Conservation (phyloP, 2,329 filamentous ascomycete genomes). For the Colletotrichum cereale region DNA sequence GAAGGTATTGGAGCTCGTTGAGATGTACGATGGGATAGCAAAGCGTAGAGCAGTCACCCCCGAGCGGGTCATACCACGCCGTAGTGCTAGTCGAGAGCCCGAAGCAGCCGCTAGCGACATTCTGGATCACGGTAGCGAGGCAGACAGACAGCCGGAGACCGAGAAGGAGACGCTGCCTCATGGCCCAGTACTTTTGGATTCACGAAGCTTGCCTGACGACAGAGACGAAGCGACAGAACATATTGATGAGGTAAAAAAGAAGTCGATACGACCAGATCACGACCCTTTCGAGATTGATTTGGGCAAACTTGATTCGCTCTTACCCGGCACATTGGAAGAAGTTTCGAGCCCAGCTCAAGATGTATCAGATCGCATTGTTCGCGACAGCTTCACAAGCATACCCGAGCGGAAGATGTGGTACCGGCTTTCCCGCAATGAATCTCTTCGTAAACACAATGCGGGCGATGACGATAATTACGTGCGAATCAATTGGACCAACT, state of each 20-base stretch:
- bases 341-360: conserved; percentile 42
- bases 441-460: conserved; percentile 66
- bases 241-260: neutral
- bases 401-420: conserved; percentile 76
- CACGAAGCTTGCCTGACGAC: neutral
- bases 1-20: conserved; percentile 65
- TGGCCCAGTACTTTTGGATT: neutral
- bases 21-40: conserved; percentile 62
- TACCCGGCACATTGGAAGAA: conserved; percentile 45
- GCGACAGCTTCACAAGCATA: conserved; percentile 65
- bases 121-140: neutral
- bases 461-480: conserved; percentile 72
- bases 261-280: conserved; percentile 26
- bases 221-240: neutral
- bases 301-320: conserved; percentile 51
- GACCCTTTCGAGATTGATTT: conserved; percentile 48
- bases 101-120: neutral
- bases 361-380: conserved; percentile 61
- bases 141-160: neutral
- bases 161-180: neutral
- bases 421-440: conserved; percentile 71
- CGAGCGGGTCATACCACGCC: conserved; percentile 8
- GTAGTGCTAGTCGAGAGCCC: conserved; percentile 28
- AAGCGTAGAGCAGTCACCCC: conserved; percentile 38
- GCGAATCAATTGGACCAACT: conserved; percentile 69